Conservation (phyloP, 2,329 filamentous ascomycete genomes). For the Rhinocladiella similis region DNA sequence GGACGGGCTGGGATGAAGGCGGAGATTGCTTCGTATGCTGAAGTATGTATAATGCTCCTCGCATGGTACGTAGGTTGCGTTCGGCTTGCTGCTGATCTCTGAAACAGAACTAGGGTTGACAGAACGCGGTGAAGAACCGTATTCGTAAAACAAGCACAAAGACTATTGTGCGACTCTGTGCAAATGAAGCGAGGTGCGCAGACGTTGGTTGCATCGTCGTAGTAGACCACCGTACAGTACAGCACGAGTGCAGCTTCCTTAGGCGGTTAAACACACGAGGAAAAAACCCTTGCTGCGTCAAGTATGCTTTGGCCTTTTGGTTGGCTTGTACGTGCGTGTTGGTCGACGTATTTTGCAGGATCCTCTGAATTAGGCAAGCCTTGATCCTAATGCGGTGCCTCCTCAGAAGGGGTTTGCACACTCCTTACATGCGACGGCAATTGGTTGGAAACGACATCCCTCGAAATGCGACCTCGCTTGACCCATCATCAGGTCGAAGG, state of each 20-base stretch:
- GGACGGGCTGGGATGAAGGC: background rate
- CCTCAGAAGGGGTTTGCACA: background rate
- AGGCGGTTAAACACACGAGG: no score
- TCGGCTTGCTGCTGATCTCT: background rate
- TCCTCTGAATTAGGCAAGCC: constrained; percentile 4
- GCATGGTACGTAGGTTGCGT: background rate
- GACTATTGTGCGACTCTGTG: no score
- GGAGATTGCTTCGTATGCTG: background rate
- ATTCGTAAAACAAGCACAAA: no score
- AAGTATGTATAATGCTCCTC: background rate
- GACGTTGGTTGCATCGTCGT: no score
- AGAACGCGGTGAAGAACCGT: no score
- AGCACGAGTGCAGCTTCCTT: background rate
- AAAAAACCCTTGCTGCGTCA: no score
- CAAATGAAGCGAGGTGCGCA: no score
- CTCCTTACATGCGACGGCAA: background rate
- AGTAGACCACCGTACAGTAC: no score
- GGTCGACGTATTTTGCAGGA: constrained; percentile 11
- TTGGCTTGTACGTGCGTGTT: constrained; percentile 17
- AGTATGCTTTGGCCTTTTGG: constrained; percentile 15
- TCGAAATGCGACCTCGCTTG: background rate
- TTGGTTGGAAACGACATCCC: background rate
- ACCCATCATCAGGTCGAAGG: background rate
- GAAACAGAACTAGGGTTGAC: background rate
- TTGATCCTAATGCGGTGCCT: constrained; percentile 7